phyloP scores from a whole-genome alignment of 1,284 basidiomycete genomes.

The Omphalotus olearius region DNA sequence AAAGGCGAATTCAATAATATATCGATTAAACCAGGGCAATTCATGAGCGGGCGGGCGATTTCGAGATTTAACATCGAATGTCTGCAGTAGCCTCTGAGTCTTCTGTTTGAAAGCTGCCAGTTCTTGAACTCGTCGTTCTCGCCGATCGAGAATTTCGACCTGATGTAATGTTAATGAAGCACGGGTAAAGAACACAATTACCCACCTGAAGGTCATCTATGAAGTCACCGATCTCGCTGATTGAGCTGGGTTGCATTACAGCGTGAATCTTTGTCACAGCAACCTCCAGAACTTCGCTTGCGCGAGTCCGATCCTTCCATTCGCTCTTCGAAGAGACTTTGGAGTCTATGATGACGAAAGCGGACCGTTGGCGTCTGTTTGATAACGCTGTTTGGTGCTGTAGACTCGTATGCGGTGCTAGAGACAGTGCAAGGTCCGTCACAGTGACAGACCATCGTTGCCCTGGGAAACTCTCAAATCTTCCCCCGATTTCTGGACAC shows the following conservation, averaged over 20 bases:
- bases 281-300: constrained; percentile 46
- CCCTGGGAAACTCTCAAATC: constrained; percentile 40
- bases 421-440: constrained; percentile 69
- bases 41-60: constrained; percentile 34
- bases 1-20: constrained; percentile 62
- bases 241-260: constrained; percentile 88
- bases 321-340: constrained; percentile 35
- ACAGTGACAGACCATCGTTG: constrained; percentile 59
- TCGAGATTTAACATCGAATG: constrained; percentile 60
- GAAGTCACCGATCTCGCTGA: constrained; percentile 85
- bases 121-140: constrained; percentile 72
- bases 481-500: constrained; percentile 67
- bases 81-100: constrained; percentile 64
- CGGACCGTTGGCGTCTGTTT: constrained; percentile 64
- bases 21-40: constrained; percentile 61
- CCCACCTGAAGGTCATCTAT: constrained; percentile 76
- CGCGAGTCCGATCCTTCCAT: constrained; percentile 8
- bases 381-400: constrained; percentile 34
- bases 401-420: constrained; percentile 52
- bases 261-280: constrained; percentile 77
- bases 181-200: neutral
- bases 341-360: constrained; percentile 81
- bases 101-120: constrained; percentile 82
- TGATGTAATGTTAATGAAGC: constrained; percentile 26
- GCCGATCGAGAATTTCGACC: constrained; percentile 69